Base-by-base conservation (phyloP, 2,329 filamentous ascomycete genomes). In the Colletotrichum kahawae region DNA sequence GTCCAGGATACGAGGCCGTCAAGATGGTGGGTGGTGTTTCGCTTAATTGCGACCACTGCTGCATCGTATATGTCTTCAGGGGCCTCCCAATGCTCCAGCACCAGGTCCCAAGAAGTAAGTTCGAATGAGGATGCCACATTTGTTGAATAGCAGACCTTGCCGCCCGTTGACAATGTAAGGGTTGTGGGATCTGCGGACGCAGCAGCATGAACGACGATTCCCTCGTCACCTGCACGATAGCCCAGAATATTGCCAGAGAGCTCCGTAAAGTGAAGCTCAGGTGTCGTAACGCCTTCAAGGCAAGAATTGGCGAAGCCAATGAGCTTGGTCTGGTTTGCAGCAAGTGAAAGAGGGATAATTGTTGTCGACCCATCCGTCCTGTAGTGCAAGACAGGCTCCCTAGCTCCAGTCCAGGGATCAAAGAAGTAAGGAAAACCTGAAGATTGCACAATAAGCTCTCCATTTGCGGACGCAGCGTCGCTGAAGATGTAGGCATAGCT, bases 71-170 rank as follows among this genome's bases (percentile, higher is more conserved):
- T 54, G 18, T 75, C 54, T 14, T 56, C 51, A 2, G 75, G 72
- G 4, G 72, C 68, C 18, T 75, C 75, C 68, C 75, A 77, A 14
- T 70, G 72, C 18, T 75, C 72, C 9, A 66, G 57, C 2, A 56
- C 24, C 3, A 77, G 65, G 2, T 33, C 36, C 75, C 75, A 77
- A 5, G 31, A 6, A 3, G 12, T 4, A 13, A 75, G 64, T 18
- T 77, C 34, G 18, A 68, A 71, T 12, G 71, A 3, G 1, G 27
- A 51, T 3, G 70, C 31, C 5, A 14, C 68, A 7, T 29, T 4
- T 18, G 59, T 34, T 29, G 18, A 13, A 21, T 33, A 16, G 16
- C 62, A 65, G 24, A 65, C 7, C 3, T 18, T 48, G 14, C 16
- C 33, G 9, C 67, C 38, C 4, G 29, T 24, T n/a, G 67, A 70